Evolutionary conservation across 2,329 filamentous ascomycete species (phyloP).

Genomic region (Penicillium sp.): DNA sequence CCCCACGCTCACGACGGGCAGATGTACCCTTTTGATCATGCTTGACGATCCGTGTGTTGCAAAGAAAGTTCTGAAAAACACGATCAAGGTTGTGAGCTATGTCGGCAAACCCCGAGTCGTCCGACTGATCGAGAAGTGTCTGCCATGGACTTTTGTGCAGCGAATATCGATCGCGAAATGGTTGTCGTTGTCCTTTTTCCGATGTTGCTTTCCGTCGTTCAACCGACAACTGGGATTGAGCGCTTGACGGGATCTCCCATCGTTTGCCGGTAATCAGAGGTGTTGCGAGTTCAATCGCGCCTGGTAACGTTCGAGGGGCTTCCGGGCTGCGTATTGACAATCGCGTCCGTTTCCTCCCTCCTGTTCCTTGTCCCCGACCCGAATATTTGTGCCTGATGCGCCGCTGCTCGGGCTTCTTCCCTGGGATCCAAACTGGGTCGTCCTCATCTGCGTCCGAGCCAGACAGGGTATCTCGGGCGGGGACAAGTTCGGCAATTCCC

Average conservation of each 20-base stretch:
- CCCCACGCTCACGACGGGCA: constrained; percentile 15
- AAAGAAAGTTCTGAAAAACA: constrained; percentile 36
- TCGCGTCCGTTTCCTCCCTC: constrained; percentile 24
- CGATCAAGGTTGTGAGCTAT: constrained; percentile 35
- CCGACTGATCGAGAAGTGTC: constrained; percentile 30
- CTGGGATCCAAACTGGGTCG: constrained; percentile 41
- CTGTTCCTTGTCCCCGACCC: constrained; percentile 24
- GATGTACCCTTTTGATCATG: background rate
- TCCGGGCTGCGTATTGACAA: constrained; percentile 36
- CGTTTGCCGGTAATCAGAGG: constrained; percentile 38
- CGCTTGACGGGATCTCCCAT: constrained; percentile 20
- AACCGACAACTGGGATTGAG: constrained; percentile 18
- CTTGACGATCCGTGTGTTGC: constrained; percentile 26
- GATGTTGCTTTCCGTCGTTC: constrained; percentile 4
- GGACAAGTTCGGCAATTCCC: constrained; percentile 4
- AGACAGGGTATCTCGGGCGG: constrained; percentile 10
- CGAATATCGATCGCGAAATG: constrained; percentile 25
- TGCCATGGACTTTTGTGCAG: constrained; percentile 34
- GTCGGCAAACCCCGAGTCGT: constrained; percentile 30
- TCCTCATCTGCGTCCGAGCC: constrained; percentile 34
- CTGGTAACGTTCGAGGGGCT: constrained; percentile 32
- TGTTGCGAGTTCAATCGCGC: constrained; percentile 41
- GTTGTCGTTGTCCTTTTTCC: constrained; percentile 17
- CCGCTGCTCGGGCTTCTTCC: constrained; percentile 27
- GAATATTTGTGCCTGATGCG: constrained; percentile 38